Conservation (phyloP, 177 flowering plant species). For the Vitis hybrid region DNA sequence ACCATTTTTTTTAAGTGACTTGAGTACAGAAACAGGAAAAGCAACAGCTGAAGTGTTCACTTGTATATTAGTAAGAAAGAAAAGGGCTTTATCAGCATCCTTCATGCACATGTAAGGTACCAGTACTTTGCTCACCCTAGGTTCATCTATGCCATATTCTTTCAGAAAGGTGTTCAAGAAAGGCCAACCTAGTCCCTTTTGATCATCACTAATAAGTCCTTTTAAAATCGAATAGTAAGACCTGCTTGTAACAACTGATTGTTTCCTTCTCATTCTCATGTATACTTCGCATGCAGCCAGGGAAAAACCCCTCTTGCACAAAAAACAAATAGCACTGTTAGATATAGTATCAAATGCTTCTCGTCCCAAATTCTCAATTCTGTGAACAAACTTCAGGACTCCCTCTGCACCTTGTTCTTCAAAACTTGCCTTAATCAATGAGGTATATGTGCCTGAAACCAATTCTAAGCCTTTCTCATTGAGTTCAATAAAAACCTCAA, state of each 20-base stretch:
- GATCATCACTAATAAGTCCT: constrained; percentile 35
- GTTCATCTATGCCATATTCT: constrained; percentile 48
- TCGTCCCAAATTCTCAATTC: constrained; percentile 31
- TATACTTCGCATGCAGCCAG: constrained; percentile 44
- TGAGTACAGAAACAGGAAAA: constrained; percentile 40
- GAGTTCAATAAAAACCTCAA: constrained; percentile 56
- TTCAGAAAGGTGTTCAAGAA: constrained; percentile 48
- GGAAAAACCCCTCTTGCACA: constrained; percentile 46
- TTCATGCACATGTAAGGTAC: constrained; percentile 46
- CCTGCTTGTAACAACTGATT: constrained; percentile 27
- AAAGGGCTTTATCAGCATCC: constrained; percentile 38
- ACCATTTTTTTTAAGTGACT: constrained; percentile 44
- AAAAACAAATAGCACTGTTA: constrained; percentile 45
- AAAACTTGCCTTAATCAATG: constrained; percentile 39
- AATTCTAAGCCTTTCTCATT: constrained; percentile 37
- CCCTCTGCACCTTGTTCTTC: constrained; percentile 40
- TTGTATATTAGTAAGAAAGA: constrained; percentile 34
- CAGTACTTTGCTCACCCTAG: constrained; percentile 32
- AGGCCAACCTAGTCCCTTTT: constrained; percentile 25
- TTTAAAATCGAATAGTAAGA: constrained; percentile 47
- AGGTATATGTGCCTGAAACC: constrained; percentile 31
- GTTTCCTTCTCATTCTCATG: constrained; percentile 40
- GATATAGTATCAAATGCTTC: constrained; percentile 29
- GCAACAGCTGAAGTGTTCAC: constrained; percentile 15
- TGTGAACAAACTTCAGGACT: constrained; percentile 38